These are phyloP conservation scores for Dactylella cylindrospora DNA, from an alignment of 2,329 filamentous ascomycete genomes.

Conservation along the genomic window DNA sequence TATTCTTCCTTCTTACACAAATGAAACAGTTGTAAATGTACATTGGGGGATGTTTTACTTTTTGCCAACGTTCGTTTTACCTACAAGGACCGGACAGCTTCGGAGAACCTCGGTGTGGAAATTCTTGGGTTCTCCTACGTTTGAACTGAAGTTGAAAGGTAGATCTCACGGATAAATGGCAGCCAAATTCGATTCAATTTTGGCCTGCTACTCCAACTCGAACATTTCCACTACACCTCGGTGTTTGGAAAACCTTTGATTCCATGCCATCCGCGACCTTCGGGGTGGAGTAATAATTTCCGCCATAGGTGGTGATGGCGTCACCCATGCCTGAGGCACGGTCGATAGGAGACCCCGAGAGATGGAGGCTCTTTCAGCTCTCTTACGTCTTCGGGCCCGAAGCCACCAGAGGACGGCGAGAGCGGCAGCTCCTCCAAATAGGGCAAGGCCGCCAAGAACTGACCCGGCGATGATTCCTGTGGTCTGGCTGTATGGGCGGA, in stretches of 20 bases:
- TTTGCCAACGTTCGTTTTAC: no score
- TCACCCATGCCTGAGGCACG: not conserved
- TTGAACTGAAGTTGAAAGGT: no score
- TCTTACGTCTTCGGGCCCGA: not conserved
- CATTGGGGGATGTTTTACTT: no score
- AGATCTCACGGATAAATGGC: no score
- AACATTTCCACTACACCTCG: conserved; percentile 27
- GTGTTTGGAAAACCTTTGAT: conserved; percentile 19
- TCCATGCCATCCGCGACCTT: conserved; percentile 37
- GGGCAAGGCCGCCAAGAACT: conserved; percentile 9
- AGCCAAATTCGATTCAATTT: no score
- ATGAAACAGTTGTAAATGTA: no score
- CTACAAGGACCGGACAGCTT: no score
- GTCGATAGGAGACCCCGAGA: conserved; percentile 1
- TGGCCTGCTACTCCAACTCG: conserved; percentile 11
- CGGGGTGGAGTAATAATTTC: not conserved
- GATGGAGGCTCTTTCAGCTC: conserved; percentile 3
- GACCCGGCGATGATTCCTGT: conserved; percentile 26
- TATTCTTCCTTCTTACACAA: no score
- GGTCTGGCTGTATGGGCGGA: conserved; percentile 8
- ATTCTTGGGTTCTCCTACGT: no score
- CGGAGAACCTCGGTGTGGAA: no score
- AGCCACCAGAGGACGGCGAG: conserved; percentile 7
- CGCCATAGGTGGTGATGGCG: not conserved
- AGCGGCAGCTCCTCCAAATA: conserved; percentile 1